Conservation (phyloP, 2,329 filamentous ascomycete genomes). For the Tolypocladium album region DNA sequence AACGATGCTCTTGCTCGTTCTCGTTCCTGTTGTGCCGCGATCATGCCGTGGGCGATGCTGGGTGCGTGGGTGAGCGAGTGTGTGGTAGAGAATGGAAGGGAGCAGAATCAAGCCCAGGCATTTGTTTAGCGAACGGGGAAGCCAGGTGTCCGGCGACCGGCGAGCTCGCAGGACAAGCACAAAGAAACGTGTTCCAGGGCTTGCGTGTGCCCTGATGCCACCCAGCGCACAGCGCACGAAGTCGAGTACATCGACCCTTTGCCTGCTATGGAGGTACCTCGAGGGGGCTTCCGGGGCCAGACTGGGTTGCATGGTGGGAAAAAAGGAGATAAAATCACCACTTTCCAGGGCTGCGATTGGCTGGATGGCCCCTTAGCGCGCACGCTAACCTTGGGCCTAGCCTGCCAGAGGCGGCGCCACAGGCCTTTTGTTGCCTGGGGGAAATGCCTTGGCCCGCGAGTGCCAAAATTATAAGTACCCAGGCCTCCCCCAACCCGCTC, state of each 20-base stretch:
- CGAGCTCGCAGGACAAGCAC: not conserved
- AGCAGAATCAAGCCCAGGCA: not conserved
- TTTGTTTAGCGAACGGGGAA: not conserved
- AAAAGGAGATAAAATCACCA: conserved; percentile 29
- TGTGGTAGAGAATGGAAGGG: not conserved
- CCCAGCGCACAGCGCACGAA: conserved; percentile 1
- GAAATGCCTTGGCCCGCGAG: conserved; percentile 23
- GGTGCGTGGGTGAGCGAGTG: not conserved
- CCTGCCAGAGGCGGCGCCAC: conserved; percentile 31
- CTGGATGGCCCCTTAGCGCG: conserved; percentile 17
- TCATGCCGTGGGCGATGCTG: not conserved
- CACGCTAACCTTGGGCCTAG: conserved; percentile 25
- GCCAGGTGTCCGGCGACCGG: not conserved
- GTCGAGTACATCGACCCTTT: conserved; percentile 9
- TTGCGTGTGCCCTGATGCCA: conserved; percentile 2
- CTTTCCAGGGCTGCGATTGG: conserved; percentile 26
- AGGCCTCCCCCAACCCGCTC: conserved; percentile 40
- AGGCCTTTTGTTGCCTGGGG: conserved; percentile 32
- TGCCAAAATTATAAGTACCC: conserved; percentile 46
- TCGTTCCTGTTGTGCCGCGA: not conserved
- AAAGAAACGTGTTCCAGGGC: conserved; percentile 5
- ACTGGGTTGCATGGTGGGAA: conserved; percentile 20
- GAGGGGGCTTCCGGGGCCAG: conserved; percentile 21
- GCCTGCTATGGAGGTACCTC: conserved; percentile 26
- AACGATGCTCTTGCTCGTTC: not conserved